Evolutionary conservation across 805 yeast genomes (phyloP).

Genomic region (Lipomyces lipofer): DNA sequence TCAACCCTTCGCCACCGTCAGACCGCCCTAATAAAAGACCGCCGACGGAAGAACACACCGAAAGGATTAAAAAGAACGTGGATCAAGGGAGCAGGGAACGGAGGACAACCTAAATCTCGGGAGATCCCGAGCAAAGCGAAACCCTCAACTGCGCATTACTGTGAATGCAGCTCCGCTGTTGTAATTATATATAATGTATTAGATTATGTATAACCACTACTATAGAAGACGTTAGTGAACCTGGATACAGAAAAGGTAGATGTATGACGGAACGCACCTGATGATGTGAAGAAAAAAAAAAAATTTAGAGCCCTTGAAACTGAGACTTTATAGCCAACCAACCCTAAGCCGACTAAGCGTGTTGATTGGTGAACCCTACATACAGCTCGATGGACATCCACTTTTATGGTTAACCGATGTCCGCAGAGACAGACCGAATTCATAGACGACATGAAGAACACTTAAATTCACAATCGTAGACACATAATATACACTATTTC

Average conservation of each 20-base stretch:
- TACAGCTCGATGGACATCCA: no score
- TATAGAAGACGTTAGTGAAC: conserved; percentile 21
- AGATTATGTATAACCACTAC: conserved; percentile 33
- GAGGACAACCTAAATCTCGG: conserved; percentile 28
- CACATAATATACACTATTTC: no score
- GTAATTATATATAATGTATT: conserved; percentile 27
- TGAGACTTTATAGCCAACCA: no score
- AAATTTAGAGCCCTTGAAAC: no score
- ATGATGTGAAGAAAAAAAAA: conserved; percentile 28
- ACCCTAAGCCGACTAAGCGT: no score
- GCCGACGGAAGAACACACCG: conserved; percentile 23
- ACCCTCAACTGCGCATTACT: conserved; percentile 32
- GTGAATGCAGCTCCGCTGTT: conserved; percentile 30
- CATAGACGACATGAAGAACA: no score
- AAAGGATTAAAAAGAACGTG: conserved; percentile 20
- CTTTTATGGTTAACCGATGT: no score
- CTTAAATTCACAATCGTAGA: no score
- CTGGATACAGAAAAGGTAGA: background rate
- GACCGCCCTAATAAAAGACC: conserved; percentile 6
- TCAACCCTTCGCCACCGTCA: conserved; percentile 25
- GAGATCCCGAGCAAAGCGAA: no score
- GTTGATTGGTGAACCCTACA: no score
- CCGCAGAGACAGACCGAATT: no score
- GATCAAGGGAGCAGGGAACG: conserved; percentile 34
- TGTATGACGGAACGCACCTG: conserved; percentile 21